These are phyloP conservation scores for Epichloe baconii DNA, from an alignment of 2,329 filamentous ascomycete genomes.

Conservation along the genomic window DNA sequence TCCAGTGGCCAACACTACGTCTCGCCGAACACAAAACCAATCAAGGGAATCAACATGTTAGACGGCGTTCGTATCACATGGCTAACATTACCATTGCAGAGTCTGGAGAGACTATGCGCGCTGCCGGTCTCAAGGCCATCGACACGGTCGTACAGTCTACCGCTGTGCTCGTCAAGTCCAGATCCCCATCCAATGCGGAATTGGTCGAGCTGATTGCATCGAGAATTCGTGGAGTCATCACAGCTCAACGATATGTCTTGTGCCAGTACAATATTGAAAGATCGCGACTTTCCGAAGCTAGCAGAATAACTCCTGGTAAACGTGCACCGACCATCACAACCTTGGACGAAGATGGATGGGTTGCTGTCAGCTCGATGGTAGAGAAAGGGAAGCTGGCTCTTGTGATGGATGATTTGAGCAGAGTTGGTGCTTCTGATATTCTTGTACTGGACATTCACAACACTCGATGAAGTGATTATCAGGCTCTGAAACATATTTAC, in stretches of 20 bases:
- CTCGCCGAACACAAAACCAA: no score
- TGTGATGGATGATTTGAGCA: slow-evolving; percentile 74
- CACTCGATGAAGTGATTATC: slow-evolving; percentile 32
- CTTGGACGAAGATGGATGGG: slow-evolving; percentile 81
- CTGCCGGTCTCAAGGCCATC: slow-evolving; percentile 84
- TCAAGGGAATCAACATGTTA: background rate
- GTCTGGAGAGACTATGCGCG: slow-evolving; percentile 96
- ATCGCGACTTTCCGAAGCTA: slow-evolving; percentile 49
- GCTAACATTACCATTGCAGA: slow-evolving; percentile 38
- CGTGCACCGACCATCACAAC: slow-evolving; percentile 85
- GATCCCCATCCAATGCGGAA: slow-evolving; percentile 63
- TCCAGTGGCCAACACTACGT: no score
- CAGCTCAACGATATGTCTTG: slow-evolving; percentile 83
- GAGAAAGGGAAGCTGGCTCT: slow-evolving; percentile 73
- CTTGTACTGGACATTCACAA: slow-evolving; percentile 80
- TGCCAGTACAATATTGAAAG: slow-evolving; percentile 94
- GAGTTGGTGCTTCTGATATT: slow-evolving; percentile 71
- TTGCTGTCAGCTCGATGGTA: slow-evolving; percentile 90
- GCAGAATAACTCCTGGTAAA: slow-evolving; percentile 79
- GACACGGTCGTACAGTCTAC: slow-evolving; percentile 83
- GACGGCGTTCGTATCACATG: background rate
- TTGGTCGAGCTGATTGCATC: slow-evolving; percentile 75
- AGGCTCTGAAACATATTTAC: background rate
- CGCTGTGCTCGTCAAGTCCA: slow-evolving; percentile 86
- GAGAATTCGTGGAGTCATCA: slow-evolving; percentile 86